phyloP scores from a whole-genome alignment of 116 monocot genomes.

The Papilionanthe hybrid region DNA sequence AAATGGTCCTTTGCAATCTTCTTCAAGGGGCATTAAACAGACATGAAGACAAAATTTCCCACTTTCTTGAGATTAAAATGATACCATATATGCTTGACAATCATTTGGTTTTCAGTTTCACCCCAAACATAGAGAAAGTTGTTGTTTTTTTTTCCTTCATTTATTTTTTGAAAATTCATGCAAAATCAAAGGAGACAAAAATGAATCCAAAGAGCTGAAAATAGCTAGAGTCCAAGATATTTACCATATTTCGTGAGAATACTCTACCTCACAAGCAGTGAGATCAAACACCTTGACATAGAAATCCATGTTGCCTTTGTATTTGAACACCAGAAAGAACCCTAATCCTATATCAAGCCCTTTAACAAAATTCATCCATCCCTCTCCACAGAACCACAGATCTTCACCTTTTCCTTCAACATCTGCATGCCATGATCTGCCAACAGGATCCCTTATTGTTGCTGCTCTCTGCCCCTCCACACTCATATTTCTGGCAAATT shows the following conservation, averaged over 20 bases:
- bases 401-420: conserved; percentile 3
- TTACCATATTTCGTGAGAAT: conserved; percentile 5
- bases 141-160: too few species aligned
- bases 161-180: too few species aligned
- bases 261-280: conserved; percentile 2
- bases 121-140: too few species aligned
- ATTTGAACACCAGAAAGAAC: conserved; percentile 4
- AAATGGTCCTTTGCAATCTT: too few species aligned
- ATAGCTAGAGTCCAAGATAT: not conserved
- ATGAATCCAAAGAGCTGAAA: not conserved
- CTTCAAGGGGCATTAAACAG: too few species aligned
- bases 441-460: conserved; percentile 5
- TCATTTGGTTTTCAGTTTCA: too few species aligned
- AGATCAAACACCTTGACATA: conserved; percentile 8
- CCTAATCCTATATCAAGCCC: conserved; percentile 4
- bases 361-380: conserved; percentile 7
- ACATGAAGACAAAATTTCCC: too few species aligned
- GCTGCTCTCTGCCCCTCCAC: not conserved
- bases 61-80: too few species aligned
- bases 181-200: too few species aligned
- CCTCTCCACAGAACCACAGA: not conserved
- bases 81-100: too few species aligned
- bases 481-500: not conserved
- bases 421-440: not conserved
- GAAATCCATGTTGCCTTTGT: conserved; percentile 1